Evolutionary conservation across 1,139 yeast genomes (phyloP), one percentile per base, ranked within the genome.

Genomic region (Eremothecium cymbalariae): DNA sequence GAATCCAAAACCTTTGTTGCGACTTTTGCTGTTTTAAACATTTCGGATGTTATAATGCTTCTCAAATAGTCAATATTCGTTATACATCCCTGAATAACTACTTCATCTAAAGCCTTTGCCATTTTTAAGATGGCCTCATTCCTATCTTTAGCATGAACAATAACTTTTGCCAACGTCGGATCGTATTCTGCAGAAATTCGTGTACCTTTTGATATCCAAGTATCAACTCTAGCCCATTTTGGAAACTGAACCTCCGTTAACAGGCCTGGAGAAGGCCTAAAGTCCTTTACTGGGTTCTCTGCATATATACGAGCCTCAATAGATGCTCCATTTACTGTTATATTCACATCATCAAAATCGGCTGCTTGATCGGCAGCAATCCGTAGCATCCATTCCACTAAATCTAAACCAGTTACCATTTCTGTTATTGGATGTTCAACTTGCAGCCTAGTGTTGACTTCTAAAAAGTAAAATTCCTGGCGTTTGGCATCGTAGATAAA

Each of bases 341-440:
- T 68, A 24, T 65, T 64, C 47, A 72, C 74, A 25, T 61, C 54
- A 18, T 46, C 55, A 49, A 84, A 81, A 52, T 78, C 83, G 4
- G 95, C 94, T 5, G 96, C 79, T 47, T 71, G 70, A 53, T 84
- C 88, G 24, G 94, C 95, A 24, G 97, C 96, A 57, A 88, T 80
- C 49, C 69, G 68, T 45, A 90, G 65, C 97, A 90, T 88, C 95
- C 95, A 84, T 61, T 90, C 96, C 17, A 90, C 97, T 47, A 90
- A 68, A 59, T 90, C 98, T 36, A 86, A 64, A 3, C 96, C 96
- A 18, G 96, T 85, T 19, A 84, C 94, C 76, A 78, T 71, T 63
- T 90, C 98, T 19, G 98, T 90, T 49, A 90, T 80, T 28, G 97
- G 97, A 60, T 90, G 97, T 63, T 90, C 98, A 32, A 90, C 98